Conservation (phyloP, 2,329 filamentous ascomycete genomes). For the Penicillium sclerotiorum region DNA sequence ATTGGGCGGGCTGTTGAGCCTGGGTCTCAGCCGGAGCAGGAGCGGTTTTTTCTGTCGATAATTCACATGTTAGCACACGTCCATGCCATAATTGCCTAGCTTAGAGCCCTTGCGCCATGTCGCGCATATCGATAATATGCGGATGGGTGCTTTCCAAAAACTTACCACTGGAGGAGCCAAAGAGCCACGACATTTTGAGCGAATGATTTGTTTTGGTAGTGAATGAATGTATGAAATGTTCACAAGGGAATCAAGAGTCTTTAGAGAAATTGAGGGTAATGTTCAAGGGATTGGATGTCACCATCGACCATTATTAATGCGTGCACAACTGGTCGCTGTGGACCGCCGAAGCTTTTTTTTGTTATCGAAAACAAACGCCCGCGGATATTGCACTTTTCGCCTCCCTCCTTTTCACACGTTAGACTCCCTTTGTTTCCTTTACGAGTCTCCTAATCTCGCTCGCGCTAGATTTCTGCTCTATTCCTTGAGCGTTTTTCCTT, state of each 20-base stretch:
- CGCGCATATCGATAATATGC: slow-evolving; percentile 7
- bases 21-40: slow-evolving; percentile 22
- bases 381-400: slow-evolving; percentile 1
- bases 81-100: not conserved
- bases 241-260: not conserved
- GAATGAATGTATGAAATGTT: not conserved
- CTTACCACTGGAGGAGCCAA: slow-evolving; percentile 39
- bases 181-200: slow-evolving; percentile 39
- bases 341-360: slow-evolving; percentile 26
- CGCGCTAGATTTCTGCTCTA: slow-evolving; percentile 3
- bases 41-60: slow-evolving; percentile 22
- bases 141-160: not conserved
- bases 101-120: slow-evolving; percentile 13
- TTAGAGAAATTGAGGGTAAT: not conserved
- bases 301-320: slow-evolving; percentile 26
- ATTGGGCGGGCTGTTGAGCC: slow-evolving; percentile 23
- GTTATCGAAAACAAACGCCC: slow-evolving; percentile 15
- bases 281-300: slow-evolving; percentile 2
- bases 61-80: slow-evolving; percentile 10
- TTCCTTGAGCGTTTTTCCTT: slow-evolving; percentile 2
- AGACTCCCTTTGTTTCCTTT: not conserved
- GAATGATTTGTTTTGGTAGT: not conserved
- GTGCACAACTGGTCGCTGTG: slow-evolving; percentile 23
- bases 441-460: not conserved
- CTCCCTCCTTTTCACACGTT: slow-evolving; percentile 1